A percentile compares a stretch with the other conserved stretches of the same genome.
phyloP scores from a whole-genome alignment of 1,284 basidiomycete genomes.

The Peniophora sp. region DNA sequence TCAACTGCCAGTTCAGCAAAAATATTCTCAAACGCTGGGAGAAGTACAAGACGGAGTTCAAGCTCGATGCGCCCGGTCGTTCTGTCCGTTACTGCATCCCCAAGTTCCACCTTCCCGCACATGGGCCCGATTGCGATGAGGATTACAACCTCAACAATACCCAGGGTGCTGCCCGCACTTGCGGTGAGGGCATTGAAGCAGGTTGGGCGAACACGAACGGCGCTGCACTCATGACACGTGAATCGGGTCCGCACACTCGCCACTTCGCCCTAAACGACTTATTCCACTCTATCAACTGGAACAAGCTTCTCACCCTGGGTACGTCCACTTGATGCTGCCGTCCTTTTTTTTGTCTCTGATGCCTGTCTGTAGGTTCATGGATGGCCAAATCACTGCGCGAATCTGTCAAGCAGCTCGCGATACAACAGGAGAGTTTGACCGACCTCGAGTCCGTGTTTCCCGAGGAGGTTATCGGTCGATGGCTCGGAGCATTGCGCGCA shows the following conservation, averaged over 20 bases:
- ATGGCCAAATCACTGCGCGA: constrained; percentile 1
- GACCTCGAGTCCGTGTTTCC: constrained; percentile 6
- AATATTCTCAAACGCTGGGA: constrained; percentile 9
- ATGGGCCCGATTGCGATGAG: constrained; percentile 15
- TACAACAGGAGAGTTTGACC: not conserved
- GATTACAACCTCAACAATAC: constrained; percentile 21
- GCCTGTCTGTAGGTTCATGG: not conserved
- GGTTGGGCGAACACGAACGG: constrained; percentile 11
- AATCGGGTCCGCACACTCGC: constrained; percentile 24
- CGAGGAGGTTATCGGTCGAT: constrained; percentile 2
- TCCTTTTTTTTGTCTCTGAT: not conserved
- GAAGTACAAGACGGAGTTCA: constrained; percentile 2
- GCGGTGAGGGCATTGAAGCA: constrained; percentile 28
- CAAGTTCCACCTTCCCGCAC: constrained; percentile 25
- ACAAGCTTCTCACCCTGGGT: constrained; percentile 14
- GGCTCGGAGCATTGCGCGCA: constrained; percentile 6
- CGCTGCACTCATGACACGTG: constrained; percentile 19
- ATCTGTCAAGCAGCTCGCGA: not conserved
- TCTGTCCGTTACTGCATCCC: constrained; percentile 15
- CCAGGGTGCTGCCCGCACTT: constrained; percentile 19
- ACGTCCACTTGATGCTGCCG: not conserved
- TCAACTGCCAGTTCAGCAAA: constrained; percentile 18
- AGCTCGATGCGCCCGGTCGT: not conserved
- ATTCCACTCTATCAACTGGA: constrained; percentile 22
- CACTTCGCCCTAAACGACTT: constrained; percentile 25